Evolutionary conservation across 2,329 filamentous ascomycete genomes (phyloP), one percentile per base, ranked within the genome.

Genomic region (Fusarium sp.): DNA sequence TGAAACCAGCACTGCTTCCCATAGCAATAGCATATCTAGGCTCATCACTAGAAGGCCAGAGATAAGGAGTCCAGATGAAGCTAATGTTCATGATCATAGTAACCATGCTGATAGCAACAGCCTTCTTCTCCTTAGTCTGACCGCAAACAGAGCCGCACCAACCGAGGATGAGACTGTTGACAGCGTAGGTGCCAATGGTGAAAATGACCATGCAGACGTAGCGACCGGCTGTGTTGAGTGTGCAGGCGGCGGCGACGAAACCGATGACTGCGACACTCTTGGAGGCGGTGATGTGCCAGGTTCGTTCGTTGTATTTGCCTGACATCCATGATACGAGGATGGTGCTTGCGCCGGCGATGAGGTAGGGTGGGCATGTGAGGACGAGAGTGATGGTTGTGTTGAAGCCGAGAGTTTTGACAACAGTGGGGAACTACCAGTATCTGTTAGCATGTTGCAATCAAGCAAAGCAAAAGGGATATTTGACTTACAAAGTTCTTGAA

Each of bases 61-160:
- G 50, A 42, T 76, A 76, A 6, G 75, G 75, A 17, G 75, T 76
- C 71, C 73, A 76, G 56, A 76, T 75, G n/a, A 73, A 74, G 63
- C 71, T 73, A 11, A 75, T 52, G 62, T 76, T 76, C 69, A 75
- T 75, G 9, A 76, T 66, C 67, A 73, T 76, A 1, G 73, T 76
- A 4, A 74, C 74, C 74, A 76, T 76, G 18, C 82, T 81, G 20
- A 86, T 79, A 1, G 83, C 79, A 4, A 81, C 81, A 1, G 84
- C 84, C 71, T 84, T 85, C 78, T 86, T 85, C 74, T 86, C 84
- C 27, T 84, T 82, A 1, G 83, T 85, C 73, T 86, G 84, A 1
- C 83, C 83, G 23, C 83, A 80, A 1, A 81, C 81, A 1, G 77
- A 78, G 1, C 78, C 79, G 2, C 80, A 80, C 85, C 84, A 86